Evolutionary conservation across 441 rosid species (phyloP), one percentile per base, ranked within the genome.

Genomic region (Daphne laureola): DNA sequence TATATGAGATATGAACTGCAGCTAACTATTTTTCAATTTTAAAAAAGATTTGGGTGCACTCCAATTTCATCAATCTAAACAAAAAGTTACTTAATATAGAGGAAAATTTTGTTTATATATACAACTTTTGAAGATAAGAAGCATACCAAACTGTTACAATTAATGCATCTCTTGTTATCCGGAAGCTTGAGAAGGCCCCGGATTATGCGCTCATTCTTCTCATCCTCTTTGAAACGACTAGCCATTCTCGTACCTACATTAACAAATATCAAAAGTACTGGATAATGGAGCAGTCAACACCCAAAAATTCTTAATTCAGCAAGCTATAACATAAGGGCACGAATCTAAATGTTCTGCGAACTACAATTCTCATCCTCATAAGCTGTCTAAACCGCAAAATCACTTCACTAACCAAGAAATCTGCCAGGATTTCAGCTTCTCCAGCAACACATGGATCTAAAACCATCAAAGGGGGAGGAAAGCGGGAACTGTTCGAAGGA

Each of bases 71-170:
- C 38, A 31, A 31, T 31, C 38, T 9, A 31, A 31, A 31, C n/a
- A 31, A 0, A 9, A 31, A 31, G 38, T 31, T 31, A 7, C 38
- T 31, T 31, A 9, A 31, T 31, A 31, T 9, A 31, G 11, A 31
- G 9, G 11, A 31, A 1, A 7, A 31, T 31, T 31, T 7, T 31
- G 11, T 31, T 9, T 31, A 8, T 31, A 31, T 5, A 2, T 31
- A 31, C 38, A 31, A 31, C 38, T 31, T 31, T 9, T 31, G 11
- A 31, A 31, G 38, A 31, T 6, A 61, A 4, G 2, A 55, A 53
- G 25, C 86, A 58, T 78, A 93, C 99, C 93, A 82, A 68, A 62
- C 97, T 79, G 61, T 85, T 85, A 71, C 99, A 93, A 65, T 93
- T 93, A 27, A 93, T 85, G 75, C 99, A 93, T 60, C 87, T 69